Evolutionary conservation across 306 rosid genomes (phyloP).

Genomic region (Arachis stenosperma): DNA sequence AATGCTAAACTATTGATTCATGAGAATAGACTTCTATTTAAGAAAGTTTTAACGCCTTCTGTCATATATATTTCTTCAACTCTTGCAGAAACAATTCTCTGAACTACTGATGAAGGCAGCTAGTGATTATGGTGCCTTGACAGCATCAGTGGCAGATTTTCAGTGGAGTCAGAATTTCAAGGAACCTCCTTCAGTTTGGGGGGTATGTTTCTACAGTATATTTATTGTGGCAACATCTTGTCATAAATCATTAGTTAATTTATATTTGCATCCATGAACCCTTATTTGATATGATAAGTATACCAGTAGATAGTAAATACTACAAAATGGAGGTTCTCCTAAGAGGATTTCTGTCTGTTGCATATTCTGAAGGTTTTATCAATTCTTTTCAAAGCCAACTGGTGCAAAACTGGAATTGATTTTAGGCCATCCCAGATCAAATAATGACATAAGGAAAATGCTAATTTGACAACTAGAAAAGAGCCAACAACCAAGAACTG

Average conservation of each 20-base stretch:
- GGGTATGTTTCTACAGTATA: constrained; percentile 64
- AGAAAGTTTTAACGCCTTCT: constrained; percentile 35
- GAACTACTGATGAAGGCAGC: constrained; percentile 97
- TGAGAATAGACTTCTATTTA: not conserved
- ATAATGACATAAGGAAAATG: too few species aligned
- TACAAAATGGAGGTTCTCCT: constrained; percentile 2
- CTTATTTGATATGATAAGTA: constrained; percentile 4
- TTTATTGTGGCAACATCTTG: constrained; percentile 28
- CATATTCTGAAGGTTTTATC: constrained; percentile 1
- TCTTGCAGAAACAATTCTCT: constrained; percentile 90
- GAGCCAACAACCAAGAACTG: too few species aligned
- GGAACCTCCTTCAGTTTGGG: constrained; percentile 98
- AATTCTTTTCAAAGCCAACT: constrained; percentile 21
- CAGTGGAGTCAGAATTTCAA: constrained; percentile 99
- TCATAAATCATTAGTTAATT: constrained; percentile 13
- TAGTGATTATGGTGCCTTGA: constrained; percentile 94
- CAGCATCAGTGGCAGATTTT: constrained; percentile 92
- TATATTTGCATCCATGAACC: not conserved
- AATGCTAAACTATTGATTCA: too few species aligned
- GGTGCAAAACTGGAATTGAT: constrained; percentile 1
- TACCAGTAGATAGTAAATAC: constrained; percentile 3
- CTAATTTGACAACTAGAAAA: too few species aligned
- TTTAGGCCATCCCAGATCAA: not conserved
- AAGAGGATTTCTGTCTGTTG: constrained; percentile 2
- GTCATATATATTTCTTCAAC: constrained; percentile 41